phyloP scores from a whole-genome alignment of 805 yeast species.

The Metschnikowia orientalis region DNA sequence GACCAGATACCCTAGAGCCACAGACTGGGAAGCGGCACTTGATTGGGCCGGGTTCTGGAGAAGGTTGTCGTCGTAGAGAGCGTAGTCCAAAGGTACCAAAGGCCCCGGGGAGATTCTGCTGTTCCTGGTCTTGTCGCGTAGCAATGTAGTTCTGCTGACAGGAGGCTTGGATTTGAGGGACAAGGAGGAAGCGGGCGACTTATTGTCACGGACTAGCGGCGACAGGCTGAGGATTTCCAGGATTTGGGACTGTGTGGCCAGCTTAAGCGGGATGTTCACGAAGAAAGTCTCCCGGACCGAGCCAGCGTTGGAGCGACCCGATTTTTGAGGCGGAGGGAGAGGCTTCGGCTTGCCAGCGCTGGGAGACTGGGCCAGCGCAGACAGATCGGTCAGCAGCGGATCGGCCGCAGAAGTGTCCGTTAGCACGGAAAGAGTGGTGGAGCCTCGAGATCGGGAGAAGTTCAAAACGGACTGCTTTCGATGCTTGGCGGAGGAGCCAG shows the following conservation, averaged over 20 bases:
- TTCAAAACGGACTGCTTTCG: slow-evolving; percentile 19
- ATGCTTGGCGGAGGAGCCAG: slow-evolving; percentile 19
- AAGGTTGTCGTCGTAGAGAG: slow-evolving; percentile 35
- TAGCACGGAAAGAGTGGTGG: slow-evolving; percentile 3
- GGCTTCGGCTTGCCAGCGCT: too few relatives aligned
- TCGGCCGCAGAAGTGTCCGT: too few relatives aligned
- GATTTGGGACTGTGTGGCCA: too few relatives aligned
- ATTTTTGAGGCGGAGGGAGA: too few relatives aligned
- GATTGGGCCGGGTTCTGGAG: slow-evolving; percentile 18
- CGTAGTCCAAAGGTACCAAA: slow-evolving; percentile 30
- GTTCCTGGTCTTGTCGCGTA: slow-evolving; percentile 24
- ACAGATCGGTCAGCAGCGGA: too few relatives aligned
- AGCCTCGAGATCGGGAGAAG: slow-evolving; percentile 7
- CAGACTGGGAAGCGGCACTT: slow-evolving; percentile 19
- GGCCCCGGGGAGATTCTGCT: slow-evolving; percentile 40
- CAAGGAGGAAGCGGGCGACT: too few relatives aligned
- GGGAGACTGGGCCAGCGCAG: too few relatives aligned
- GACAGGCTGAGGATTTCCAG: too few relatives aligned
- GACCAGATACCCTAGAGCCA: slow-evolving; percentile 35
- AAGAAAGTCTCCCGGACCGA: too few relatives aligned
- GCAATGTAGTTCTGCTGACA: slow-evolving; percentile 28
- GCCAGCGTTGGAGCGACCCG: too few relatives aligned
- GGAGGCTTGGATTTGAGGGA: slow-evolving; percentile 4
- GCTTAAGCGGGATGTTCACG: slow-evolving; percentile 1
- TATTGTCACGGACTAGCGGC: too few relatives aligned